These are phyloP conservation scores for Pascua guehoae DNA, from an alignment of 1,284 basidiomycete genomes.

Conservation along the genomic window DNA sequence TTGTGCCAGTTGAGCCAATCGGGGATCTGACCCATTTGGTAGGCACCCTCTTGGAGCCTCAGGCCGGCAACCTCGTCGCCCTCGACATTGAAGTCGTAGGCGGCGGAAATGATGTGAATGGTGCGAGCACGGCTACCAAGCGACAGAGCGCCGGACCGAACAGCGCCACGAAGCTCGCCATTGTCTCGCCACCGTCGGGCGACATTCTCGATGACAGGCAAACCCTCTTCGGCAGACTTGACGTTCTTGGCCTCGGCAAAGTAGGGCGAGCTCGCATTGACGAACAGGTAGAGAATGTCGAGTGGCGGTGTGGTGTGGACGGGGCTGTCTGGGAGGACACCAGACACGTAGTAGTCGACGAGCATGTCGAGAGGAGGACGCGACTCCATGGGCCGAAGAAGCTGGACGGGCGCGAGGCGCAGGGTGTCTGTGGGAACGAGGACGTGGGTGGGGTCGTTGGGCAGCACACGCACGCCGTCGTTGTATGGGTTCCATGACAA, in stretches of 20 bases:
- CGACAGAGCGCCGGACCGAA: conserved; percentile 29
- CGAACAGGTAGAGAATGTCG: conserved; percentile 41
- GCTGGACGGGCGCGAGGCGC: background rate
- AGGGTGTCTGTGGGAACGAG: conserved; percentile 10
- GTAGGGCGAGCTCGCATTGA: conserved; percentile 33
- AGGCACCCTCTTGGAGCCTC: conserved; percentile 1
- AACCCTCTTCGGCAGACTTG: conserved; percentile 23
- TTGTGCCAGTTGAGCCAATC: conserved; percentile 37
- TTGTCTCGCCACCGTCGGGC: conserved; percentile 40
- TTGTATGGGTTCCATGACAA: too few relatives aligned
- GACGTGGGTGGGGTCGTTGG: conserved; percentile 18
- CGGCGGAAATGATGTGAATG: conserved; percentile 38
- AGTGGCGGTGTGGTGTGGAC: conserved; percentile 7
- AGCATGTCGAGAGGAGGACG: conserved; percentile 18
- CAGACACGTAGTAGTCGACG: conserved; percentile 18
- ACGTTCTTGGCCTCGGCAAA: conserved; percentile 23
- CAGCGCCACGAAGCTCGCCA: conserved; percentile 38
- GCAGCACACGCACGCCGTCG: background rate
- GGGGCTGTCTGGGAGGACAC: conserved; percentile 4
- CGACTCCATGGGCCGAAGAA: conserved; percentile 15
- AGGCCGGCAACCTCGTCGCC: conserved; percentile 2
- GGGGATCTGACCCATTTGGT: conserved; percentile 39
- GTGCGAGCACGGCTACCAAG: conserved; percentile 21
- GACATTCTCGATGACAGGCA: conserved; percentile 10
- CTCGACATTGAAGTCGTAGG: conserved; percentile 23